Evolutionary conservation across 495 filamentous ascomycete species (phyloP), one percentile per base, ranked within the genome.

Genomic region (Aspergillus affinis): DNA sequence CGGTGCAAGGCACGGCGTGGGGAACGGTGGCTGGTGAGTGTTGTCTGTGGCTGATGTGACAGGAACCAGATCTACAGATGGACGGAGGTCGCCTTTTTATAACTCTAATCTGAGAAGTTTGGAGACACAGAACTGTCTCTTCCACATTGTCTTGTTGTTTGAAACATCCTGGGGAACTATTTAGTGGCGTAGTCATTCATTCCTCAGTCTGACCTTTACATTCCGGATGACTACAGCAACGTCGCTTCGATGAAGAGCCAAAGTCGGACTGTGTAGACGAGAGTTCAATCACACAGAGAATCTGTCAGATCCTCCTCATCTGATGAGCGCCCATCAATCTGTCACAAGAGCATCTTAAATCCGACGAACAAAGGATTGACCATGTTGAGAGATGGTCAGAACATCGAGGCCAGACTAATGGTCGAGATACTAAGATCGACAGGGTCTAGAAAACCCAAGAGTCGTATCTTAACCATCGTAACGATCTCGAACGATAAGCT

Each of bases 181-280:
- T 50, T 44, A 47, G 52, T 55, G 44, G 56, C 41, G 27, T 55
- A 57, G 61, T 67, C 61, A 67, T 64, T 55, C 49, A 32, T 32
- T 41, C 36, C 50, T 49, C 41, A 57, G 61, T 59, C 65, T 64
- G 61, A 64, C 61, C 61, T 45, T 46, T 36, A 30, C 47, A 52
- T 59, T 55, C 54, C 56, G 51, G 60, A 54, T 66, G 58, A 60
- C 57, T 51, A 36, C 63, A 53, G 50, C 50, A 13, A 6, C 21
- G 23, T 52, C 50, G 21, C 21, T 27, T 1, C 20, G 2, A 15
- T 12, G 15, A 13, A 30, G 21, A 29, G 21, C 23, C 50, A n/a
- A 8, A 15, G 9, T 7, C 7, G 6, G 26, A 29, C 7, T n/a
- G 17, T 29, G 8, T 18, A 15, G 50, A 18, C 2, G 46, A 4